phyloP scores from a whole-genome alignment of 305 asterid genomes.

The Ilex paraguariensis region DNA sequence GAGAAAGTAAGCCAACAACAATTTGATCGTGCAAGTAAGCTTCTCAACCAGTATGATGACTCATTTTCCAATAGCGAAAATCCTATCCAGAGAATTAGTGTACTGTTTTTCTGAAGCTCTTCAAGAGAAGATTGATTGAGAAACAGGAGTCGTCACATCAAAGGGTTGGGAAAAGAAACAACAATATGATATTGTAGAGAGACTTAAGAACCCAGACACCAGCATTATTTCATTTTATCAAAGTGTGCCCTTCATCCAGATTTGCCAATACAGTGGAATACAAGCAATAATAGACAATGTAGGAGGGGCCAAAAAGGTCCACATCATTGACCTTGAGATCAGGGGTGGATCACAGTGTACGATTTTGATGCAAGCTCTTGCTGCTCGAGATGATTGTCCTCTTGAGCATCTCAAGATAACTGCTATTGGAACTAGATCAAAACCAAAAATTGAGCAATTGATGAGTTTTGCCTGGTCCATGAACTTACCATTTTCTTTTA shows the following conservation, averaged over 20 bases:
- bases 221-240: conserved; percentile 8
- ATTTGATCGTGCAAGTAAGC: conserved; percentile 22
- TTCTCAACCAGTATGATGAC: conserved; percentile 13
- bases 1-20: conserved; percentile 23
- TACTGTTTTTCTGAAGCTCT: conserved; percentile 33
- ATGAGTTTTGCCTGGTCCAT: conserved; percentile 22
- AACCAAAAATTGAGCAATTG: conserved; percentile 17
- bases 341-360: conserved; percentile 25
- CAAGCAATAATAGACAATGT: conserved; percentile 25
- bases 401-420: conserved; percentile 26
- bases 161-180: background rate
- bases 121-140: conserved; percentile 21
- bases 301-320: conserved; percentile 21
- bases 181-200: conserved; percentile 5
- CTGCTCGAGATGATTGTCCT: conserved; percentile 15
- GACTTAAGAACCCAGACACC: background rate
- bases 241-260: conserved; percentile 12
- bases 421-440: conserved; percentile 24
- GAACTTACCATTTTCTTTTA: conserved; percentile 20
- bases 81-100: conserved; percentile 23
- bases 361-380: conserved; percentile 29
- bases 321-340: conserved; percentile 30
- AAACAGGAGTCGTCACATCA: conserved; percentile 18
- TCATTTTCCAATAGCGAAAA: conserved; percentile 9
- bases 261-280: conserved; percentile 18